phyloP scores from a whole-genome alignment of 1,284 basidiomycete genomes.

The Cystodermella granulosa region DNA sequence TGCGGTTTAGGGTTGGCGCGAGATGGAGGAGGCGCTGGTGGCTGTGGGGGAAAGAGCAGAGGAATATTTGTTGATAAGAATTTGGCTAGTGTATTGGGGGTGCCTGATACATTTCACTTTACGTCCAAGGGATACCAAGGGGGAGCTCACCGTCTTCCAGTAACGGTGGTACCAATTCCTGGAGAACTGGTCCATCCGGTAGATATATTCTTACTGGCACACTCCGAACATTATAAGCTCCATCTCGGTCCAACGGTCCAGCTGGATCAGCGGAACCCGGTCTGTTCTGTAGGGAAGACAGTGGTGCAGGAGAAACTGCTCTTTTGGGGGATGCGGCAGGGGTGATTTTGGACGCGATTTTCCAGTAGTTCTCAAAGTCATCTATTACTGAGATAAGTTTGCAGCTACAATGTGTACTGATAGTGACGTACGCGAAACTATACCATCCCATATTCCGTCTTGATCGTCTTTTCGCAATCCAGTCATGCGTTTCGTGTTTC shows the following conservation, averaged over 20 bases:
- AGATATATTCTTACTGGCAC: constrained; percentile 87
- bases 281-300: constrained; percentile 57
- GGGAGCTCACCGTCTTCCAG: constrained; percentile 56
- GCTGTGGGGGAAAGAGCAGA: constrained; percentile 56
- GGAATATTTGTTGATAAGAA: constrained; percentile 62
- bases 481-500: constrained; percentile 88
- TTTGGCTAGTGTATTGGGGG: constrained; percentile 54
- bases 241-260: constrained; percentile 57
- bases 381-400: constrained; percentile 45
- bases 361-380: constrained; percentile 92
- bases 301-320: constrained; percentile 51
- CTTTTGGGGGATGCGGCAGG: constrained; percentile 58
- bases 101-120: constrained; percentile 40
- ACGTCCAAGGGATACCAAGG: not conserved
- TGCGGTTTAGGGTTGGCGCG: constrained; percentile 36
- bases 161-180: constrained; percentile 80
- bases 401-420: constrained; percentile 5
- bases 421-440: constrained; percentile 72
- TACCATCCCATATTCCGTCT: constrained; percentile 91
- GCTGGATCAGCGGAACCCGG: constrained; percentile 66
- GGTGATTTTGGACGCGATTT: constrained; percentile 82
- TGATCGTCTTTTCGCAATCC: constrained; percentile 82
- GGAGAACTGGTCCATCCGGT: constrained; percentile 85
- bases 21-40: constrained; percentile 39
- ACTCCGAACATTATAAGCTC: constrained; percentile 78